Percentiles rank a stretch among this genome's conserved stretches.
phyloP scores from a whole-genome alignment of 179 eudicot species.

The Spinacia oleracea region DNA sequence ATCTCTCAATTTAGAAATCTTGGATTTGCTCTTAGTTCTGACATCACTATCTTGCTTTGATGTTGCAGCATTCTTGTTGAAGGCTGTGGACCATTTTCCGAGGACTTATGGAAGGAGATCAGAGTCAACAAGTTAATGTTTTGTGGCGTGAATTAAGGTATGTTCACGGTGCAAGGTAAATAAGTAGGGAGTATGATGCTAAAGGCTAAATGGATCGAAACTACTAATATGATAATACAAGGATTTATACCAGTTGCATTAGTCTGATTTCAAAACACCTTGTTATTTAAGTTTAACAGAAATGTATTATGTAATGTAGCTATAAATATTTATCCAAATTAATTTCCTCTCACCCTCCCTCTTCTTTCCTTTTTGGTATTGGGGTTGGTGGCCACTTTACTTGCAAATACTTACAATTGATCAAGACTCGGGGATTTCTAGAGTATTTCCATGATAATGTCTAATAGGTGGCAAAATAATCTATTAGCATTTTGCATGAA shows the following conservation, averaged over 20 bases:
- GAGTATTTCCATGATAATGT: too few relatives aligned
- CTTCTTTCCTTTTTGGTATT: background rate
- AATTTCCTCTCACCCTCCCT: background rate
- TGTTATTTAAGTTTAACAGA: background rate
- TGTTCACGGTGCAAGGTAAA: slow-evolving; percentile 90
- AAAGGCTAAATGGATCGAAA: background rate
- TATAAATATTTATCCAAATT: background rate
- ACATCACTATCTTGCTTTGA: slow-evolving; percentile 1
- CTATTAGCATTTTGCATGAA: too few relatives aligned
- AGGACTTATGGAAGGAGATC: slow-evolving; percentile 89
- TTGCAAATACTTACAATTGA: slow-evolving; percentile 64
- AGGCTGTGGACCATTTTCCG: slow-evolving; percentile 79
- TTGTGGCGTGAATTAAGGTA: slow-evolving; percentile 68
- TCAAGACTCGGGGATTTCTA: slow-evolving; percentile 61
- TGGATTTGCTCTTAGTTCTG: background rate
- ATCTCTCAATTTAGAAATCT: background rate
- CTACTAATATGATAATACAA: background rate
- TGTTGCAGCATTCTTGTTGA: slow-evolving; percentile 70
- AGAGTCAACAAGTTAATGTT: slow-evolving; percentile 56
- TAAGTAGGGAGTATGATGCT: background rate
- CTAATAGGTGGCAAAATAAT: too few relatives aligned
- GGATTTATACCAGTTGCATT: background rate
- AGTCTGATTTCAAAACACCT: background rate
- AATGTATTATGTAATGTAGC: too few relatives aligned
- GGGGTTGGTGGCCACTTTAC: background rate